Conservation (phyloP, 1,139 yeast species). For the Wickerhamomyces sp. region DNA sequence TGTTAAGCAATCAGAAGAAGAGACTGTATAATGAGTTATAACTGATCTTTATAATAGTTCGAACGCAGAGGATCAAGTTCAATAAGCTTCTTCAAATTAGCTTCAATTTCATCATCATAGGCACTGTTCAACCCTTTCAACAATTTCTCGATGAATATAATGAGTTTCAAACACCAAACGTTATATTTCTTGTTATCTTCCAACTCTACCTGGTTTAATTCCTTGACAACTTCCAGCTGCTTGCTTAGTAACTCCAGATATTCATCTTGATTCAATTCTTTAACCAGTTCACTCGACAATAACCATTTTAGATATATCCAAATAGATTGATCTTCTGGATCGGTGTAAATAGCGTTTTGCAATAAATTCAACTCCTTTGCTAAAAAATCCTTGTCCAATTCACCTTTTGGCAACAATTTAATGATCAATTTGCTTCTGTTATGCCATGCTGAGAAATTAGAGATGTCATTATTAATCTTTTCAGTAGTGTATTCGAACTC, state of each 20-base stretch:
- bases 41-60: slow-evolving; percentile 47
- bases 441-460: slow-evolving; percentile 97
- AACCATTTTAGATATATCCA: slow-evolving; percentile 92
- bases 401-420: slow-evolving; percentile 35
- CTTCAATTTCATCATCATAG: slow-evolving; percentile 23
- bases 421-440: slow-evolving; percentile 73
- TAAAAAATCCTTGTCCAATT: slow-evolving; percentile 33
- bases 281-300: slow-evolving; percentile 49
- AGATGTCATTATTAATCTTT: slow-evolving; percentile 76
- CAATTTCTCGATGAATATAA: slow-evolving; percentile 39
- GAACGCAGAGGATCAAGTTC: slow-evolving; percentile 67
- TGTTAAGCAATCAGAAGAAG: slow-evolving; percentile 46
- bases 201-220: slow-evolving; percentile 57
- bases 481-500: slow-evolving; percentile 78
- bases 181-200: slow-evolving; percentile 57
- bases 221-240: slow-evolving; percentile 39
- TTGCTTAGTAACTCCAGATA: slow-evolving; percentile 33
- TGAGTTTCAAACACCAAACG: slow-evolving; percentile 63
- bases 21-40: slow-evolving; percentile 30
- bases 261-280: slow-evolving; percentile 24
- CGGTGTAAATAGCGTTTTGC: slow-evolving; percentile 85
- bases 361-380: slow-evolving; percentile 60
- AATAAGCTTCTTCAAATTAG: slow-evolving; percentile 39
- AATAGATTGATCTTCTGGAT: slow-evolving; percentile 88
- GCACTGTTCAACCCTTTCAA: slow-evolving; percentile 6